Evolutionary conservation across 768 basidiomycete genomes (phyloP), one percentile per base, ranked within the genome.

Genomic region (Amanita muscaria): DNA sequence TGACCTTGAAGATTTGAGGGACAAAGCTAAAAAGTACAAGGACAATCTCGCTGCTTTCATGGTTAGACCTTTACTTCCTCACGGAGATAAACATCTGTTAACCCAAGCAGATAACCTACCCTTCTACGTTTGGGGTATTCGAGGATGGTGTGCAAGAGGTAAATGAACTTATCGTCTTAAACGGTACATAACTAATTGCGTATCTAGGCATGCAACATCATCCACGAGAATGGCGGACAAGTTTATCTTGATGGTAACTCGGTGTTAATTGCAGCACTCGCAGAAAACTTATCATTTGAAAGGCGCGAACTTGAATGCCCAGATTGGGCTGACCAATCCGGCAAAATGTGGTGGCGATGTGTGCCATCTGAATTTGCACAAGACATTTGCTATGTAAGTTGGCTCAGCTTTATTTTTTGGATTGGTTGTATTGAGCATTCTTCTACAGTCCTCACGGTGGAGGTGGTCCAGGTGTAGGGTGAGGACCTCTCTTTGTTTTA

Each of bases 341-440:
- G 90, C 88, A 1, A 83, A 76, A n/a, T 94, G 91, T 56, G 96
- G 96, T 37, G 94, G 91, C 42, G 96, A 99, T 62, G 92, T 99
- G 30, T 96, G 92, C 60, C 96, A 99, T 61, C 74, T 97, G 68
- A 99, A 99, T 65, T 71, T 98, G 27, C 96, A 99, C 72, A 99
- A 98, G 68, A 94, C 92, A 1, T 96, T 96, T 59, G 85, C 91
- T 5, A 97, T 96, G 85, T 89, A 58, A 46, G 84, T 56, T 5
- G 30, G 41, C 46, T 31, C 45, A 10, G 45, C 14, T 46, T 18
- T 4, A 5, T 38, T 3, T 15, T 37, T 15, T n/a, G 27, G 27
- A 12, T 6, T 12, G 27, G n/a, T 19, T 51, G 36, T 49, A 41
- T 49, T 14, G 24, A 35, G 12, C 10, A 41, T 11, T 9, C 5